Base-by-base conservation (phyloP, 2,329 filamentous ascomycete species). In the Alternaria solani region DNA sequence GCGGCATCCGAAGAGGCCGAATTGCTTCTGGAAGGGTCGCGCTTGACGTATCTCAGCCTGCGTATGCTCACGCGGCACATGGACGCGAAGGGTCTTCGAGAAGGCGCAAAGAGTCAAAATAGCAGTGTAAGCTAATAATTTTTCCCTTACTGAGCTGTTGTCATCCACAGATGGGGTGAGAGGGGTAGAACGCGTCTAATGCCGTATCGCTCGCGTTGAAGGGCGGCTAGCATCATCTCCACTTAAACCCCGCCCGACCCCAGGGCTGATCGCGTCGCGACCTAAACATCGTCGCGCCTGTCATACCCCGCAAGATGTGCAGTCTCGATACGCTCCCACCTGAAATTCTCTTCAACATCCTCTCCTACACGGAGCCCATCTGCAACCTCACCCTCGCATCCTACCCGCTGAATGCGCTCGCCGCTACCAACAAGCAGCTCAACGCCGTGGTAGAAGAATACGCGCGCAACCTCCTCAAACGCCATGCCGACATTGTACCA, bases 371-470 rank as follows among this genome's bases (percentile, higher is more conserved):
- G 0, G 62, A 67, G 4, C 55, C 67, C 2, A 67, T 65, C 23
- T 36, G 57, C 28, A 52, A 59, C 18, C 59, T 34, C 1, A 51
- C 52, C 4, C 25, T 47, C 11, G 16, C 34, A 0, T 26, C 47
- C 1, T 70, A 73, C 43, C 66, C 69, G 0, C 67, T 75, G 42
- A 71, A 71, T 47, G 58, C 60, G 12, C 55, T 75, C 53, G 70
- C 75, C 0, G 68, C 57, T 30, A 68, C 70, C 25, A 70, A 57
- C 58, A 67, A 64, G 20, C 64, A 71, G 4, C 66, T 77, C 14
- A 51, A 67, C 39, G 53, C 64, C 16, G 51, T 69, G 4, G 67
- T 70, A 8, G 75, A 77, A 60, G 74, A 73, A 51, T 75, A 75
- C 59, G 59, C 69, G 28, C 72, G 73, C 47, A 59, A 57, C 34